Conservation (phyloP, 1,139 yeast species). For the Protomyces pachydermus region DNA sequence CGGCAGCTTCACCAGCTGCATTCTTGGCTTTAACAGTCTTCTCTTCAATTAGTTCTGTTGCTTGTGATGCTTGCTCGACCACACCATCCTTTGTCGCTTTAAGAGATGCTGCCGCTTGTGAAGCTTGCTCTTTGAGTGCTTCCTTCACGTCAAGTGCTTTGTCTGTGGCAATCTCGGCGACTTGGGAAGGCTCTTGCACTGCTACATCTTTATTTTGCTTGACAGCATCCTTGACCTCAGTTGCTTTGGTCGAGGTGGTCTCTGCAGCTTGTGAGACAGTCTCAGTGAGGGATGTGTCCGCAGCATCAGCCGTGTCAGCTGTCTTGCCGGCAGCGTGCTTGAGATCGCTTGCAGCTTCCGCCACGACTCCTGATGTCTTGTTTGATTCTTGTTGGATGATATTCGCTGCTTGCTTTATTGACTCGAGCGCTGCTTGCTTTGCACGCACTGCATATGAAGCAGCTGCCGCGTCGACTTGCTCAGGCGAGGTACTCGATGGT, state of each 20-base stretch:
- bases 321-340: background rate
- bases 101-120: background rate
- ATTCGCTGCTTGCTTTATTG: background rate
- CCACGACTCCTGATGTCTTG: background rate
- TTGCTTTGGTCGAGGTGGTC: background rate
- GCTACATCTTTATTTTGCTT: background rate
- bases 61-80: background rate
- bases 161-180: background rate
- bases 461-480: background rate
- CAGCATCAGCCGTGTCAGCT: background rate
- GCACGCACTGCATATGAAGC: constrained; percentile 7
- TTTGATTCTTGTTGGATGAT: background rate
- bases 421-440: constrained; percentile 1
- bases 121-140: background rate
- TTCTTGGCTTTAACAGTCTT: background rate
- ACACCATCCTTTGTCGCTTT: background rate
- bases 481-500: background rate
- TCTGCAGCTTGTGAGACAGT: background rate
- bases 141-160: background rate
- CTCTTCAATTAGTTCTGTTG: background rate
- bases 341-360: background rate
- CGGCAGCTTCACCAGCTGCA: background rate
- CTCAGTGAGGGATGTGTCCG: background rate
- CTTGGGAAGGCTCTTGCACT: background rate
- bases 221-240: background rate